A percentile compares a stretch with the other conserved stretches of the same genome.
phyloP scores from a whole-genome alignment of 441 rosid genomes.

The Melastoma candidum region DNA sequence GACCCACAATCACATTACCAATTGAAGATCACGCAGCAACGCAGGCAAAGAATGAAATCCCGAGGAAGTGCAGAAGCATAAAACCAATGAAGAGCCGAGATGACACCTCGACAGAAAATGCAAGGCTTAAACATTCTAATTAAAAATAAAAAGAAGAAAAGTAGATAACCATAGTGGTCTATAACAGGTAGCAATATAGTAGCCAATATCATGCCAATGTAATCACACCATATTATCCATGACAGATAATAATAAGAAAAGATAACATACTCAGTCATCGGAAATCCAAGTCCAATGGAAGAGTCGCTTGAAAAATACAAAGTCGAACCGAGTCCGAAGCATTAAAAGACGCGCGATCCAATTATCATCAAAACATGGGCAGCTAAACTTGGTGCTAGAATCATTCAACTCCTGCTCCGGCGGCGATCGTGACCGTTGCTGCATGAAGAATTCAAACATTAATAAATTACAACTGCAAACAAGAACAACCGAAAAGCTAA shows the following conservation, averaged over 20 bases:
- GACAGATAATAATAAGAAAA: constrained; percentile 20
- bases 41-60: constrained; percentile 29
- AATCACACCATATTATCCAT: not conserved
- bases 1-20: constrained; percentile 42
- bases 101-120: constrained; percentile 78
- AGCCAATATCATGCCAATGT: constrained; percentile 8
- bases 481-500: too few species aligned
- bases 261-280: constrained; percentile 32
- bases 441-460: constrained; percentile 6
- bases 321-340: constrained; percentile 52
- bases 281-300: constrained; percentile 51
- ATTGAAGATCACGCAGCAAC: constrained; percentile 60
- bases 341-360: constrained; percentile 42
- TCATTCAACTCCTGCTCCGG: constrained; percentile 79
- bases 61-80: constrained; percentile 16
- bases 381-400: constrained; percentile 14
- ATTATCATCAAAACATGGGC: constrained; percentile 20
- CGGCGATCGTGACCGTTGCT: constrained; percentile 84
- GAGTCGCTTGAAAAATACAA: constrained; percentile 49
- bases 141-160: constrained; percentile 21
- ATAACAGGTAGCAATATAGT: constrained; percentile 5
- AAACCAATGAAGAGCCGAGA: constrained; percentile 78
- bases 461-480: too few species aligned
- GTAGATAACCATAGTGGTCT: constrained; percentile 19
- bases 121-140: constrained; percentile 53